Percentiles rank a stretch among this genome's conserved stretches.
These are phyloP conservation scores for Microstegium vimineum DNA, from an alignment of 176 grass and related monocot genomes.

Conservation along the genomic window DNA sequence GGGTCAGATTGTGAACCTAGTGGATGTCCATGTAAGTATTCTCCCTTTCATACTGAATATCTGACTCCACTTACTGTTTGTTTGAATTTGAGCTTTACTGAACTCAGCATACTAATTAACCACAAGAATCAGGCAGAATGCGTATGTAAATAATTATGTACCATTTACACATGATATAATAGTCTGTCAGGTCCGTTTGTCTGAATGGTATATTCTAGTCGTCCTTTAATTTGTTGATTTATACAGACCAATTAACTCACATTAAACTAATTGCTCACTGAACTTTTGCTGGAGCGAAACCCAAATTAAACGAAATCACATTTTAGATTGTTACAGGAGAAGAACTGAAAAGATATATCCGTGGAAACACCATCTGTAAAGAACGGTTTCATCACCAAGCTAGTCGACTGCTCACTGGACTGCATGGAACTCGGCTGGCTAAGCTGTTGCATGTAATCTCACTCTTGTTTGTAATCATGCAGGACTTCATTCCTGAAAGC, in stretches of 20 bases:
- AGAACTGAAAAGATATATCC: not conserved
- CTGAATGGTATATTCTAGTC: not conserved
- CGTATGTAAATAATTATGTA: not conserved
- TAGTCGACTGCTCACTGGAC: too few species aligned
- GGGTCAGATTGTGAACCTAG: conserved; percentile 60
- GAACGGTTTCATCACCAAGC: not conserved
- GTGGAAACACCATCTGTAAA: not conserved
- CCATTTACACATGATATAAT: not conserved
- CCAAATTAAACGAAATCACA: not conserved
- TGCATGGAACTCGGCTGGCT: not conserved
- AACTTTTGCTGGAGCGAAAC: not conserved
- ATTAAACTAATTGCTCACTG: not conserved
- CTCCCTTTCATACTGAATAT: not conserved
- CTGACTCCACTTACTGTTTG: not conserved
- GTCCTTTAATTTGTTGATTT: not conserved
- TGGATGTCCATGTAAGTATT: conserved; percentile 72
- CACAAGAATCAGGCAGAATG: not conserved
- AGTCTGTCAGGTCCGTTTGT: not conserved
- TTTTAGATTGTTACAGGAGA: not conserved
- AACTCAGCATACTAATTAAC: not conserved
- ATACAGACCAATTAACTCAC: not conserved
- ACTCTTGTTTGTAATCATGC: not conserved
- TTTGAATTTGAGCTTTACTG: not conserved
- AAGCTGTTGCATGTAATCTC: not conserved
- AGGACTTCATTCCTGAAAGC: conserved; percentile 79